phyloP scores from a whole-genome alignment of 2,329 filamentous ascomycete species.

The Colletotrichum sp. region DNA sequence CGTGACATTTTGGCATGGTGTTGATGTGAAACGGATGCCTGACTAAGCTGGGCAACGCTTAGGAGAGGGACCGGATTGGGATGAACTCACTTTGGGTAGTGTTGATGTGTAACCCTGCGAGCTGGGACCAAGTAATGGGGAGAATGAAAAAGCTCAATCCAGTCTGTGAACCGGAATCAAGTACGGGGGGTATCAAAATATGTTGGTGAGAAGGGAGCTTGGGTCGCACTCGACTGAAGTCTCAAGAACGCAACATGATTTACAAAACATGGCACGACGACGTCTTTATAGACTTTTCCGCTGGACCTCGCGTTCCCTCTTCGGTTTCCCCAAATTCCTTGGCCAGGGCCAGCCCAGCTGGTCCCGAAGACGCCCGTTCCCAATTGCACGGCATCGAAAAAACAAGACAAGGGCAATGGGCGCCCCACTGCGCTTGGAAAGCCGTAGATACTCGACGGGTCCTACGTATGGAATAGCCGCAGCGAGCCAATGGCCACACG shows the following conservation, averaged over 20 bases:
- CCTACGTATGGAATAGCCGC: not conserved
- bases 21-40: not conserved
- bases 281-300: slow-evolving; percentile 11
- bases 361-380: not conserved
- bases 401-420: not conserved
- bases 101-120: not conserved
- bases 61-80: not conserved
- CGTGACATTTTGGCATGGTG: no score
- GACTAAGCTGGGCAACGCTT: not conserved
- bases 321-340: not conserved
- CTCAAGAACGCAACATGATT: not conserved
- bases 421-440: not conserved
- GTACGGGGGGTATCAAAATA: not conserved
- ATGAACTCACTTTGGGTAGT: not conserved
- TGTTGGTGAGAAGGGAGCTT: not conserved
- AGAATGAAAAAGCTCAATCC: not conserved
- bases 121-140: not conserved
- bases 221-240: not conserved
- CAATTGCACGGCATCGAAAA: not conserved
- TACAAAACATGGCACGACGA: not conserved
- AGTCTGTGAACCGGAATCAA: not conserved
- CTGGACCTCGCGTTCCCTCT: not conserved
- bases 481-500: not conserved
- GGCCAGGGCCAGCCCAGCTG: not conserved
- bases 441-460: not conserved